Evolutionary conservation across 148 eudicot species (phyloP), one percentile per base, ranked within the genome.

Genomic region (Rheum nobile): DNA sequence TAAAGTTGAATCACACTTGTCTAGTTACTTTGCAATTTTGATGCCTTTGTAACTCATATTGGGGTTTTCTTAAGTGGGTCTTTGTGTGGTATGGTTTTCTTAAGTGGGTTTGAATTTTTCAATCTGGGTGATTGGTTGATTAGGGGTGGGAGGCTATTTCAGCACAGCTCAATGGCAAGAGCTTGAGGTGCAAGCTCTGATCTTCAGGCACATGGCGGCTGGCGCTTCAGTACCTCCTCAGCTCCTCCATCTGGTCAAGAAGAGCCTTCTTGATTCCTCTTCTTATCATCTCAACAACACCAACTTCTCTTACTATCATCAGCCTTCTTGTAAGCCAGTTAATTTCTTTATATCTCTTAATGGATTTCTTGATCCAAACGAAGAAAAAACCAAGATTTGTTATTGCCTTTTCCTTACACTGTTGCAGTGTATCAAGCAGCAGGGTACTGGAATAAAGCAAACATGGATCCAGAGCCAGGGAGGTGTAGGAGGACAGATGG

Each of bases 401-500:
- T 2, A 21, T 54, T 22, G 0, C 7, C 10, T 52, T 21, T 4
- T 24, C 4, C 24, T 11, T 57, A 4, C 34, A 24, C 32, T 57
- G 65, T 61, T 61, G 19, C 37, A 61, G 67, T 61, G 67, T 61
- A 22, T 9, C 67, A 61, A 61, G n/a, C 35, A 29, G 67, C 19
- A 61, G 97, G 98, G 57, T 94, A 88, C 19, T 91, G 97, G 97
- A 96, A 89, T 44, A 88, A 83, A 79, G 93, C 80, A 0, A 84
- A 79, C 29, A 82, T 89, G 97, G 98, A 94, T 78, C 93, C 97
- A 4, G 98, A 94, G 82, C 98, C 98, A 35, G 96, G 97, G 72
- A 77, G 98, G 75, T 94, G 98, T 74, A 79, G 93, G 77, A 83
- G 98, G 72, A 94, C 98, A 21, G 98, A 94, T 70, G 98, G 98